phyloP scores from a whole-genome alignment of 805 yeast genomes.

The Starmerella stigmatis region DNA sequence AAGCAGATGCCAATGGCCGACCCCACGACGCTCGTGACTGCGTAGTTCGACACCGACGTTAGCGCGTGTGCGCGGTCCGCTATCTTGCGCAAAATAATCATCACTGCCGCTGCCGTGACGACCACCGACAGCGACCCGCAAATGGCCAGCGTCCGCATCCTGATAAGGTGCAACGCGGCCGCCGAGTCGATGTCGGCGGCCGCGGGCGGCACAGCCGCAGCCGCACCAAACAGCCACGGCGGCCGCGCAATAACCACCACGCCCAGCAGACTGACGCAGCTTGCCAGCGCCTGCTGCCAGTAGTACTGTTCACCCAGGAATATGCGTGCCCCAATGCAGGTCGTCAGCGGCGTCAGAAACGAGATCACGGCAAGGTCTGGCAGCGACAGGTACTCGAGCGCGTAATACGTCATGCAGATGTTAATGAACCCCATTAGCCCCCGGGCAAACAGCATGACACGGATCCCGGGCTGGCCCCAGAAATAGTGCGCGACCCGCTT shows the following conservation, averaged over 20 bases:
- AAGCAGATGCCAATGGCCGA: conserved; percentile 36
- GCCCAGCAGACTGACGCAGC: conserved; percentile 57
- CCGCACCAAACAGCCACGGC: conserved; percentile 48
- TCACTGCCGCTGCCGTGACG: conserved; percentile 16
- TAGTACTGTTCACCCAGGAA: conserved; percentile 59
- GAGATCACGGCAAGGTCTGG: conserved; percentile 76
- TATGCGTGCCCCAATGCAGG: conserved; percentile 62
- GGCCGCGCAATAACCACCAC: conserved; percentile 79
- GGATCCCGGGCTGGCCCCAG: conserved; percentile 52
- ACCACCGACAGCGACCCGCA: conserved; percentile 42
- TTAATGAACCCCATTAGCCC: conserved; percentile 72
- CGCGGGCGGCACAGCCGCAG: background rate
- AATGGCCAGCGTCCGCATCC: conserved; percentile 37
- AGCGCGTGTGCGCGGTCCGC: conserved; percentile 75
- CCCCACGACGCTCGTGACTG: conserved; percentile 48
- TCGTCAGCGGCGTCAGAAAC: conserved; percentile 65
- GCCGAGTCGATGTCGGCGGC: background rate
- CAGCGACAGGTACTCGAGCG: conserved; percentile 60
- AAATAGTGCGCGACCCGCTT: conserved; percentile 51
- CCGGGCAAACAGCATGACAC: conserved; percentile 46
- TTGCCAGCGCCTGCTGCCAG: conserved; percentile 56
- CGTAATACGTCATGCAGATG: conserved; percentile 66
- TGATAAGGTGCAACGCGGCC: background rate
- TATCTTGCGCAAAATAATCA: conserved; percentile 49
- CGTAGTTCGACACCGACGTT: conserved; percentile 65